A percentile compares a stretch with the other conserved stretches of the same genome.
These are phyloP conservation scores for Cercospora sp. DNA, from an alignment of 2,329 filamentous ascomycete species.

Conservation along the genomic window DNA sequence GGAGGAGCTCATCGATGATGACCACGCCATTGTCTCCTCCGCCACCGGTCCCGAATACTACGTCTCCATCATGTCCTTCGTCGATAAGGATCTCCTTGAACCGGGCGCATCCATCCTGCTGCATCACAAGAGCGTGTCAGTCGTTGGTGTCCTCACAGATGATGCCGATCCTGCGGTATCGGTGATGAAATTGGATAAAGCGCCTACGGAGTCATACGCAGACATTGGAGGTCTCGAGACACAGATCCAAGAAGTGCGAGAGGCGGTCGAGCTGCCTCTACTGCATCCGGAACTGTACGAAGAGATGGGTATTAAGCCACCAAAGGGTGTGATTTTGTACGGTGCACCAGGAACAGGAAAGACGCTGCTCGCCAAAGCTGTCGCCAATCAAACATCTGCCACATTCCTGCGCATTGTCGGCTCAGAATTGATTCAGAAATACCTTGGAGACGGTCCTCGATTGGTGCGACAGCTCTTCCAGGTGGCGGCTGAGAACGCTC, in stretches of 20 bases:
- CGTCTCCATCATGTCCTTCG: conserved; percentile 99
- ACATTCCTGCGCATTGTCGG: conserved; percentile 97
- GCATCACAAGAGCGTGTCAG: conserved; percentile 96
- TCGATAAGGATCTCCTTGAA: conserved; percentile 96
- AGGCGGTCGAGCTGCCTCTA: conserved; percentile 92
- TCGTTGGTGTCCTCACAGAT: conserved; percentile 94
- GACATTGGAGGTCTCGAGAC: conserved; percentile 95
- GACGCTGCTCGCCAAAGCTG: conserved; percentile 91
- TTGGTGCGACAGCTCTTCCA: conserved; percentile 95
- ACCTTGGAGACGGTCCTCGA: conserved; percentile 91
- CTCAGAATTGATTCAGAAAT: conserved; percentile 97
- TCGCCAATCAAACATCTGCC: conserved; percentile 97
- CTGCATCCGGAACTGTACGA: conserved; percentile 97
- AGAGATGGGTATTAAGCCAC: conserved; percentile 99
- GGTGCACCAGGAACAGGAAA: conserved; percentile 96
- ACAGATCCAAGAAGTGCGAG: conserved; percentile 96
- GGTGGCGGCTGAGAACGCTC: conserved; percentile 92
- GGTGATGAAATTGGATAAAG: conserved; percentile 99
- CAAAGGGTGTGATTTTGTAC: conserved; percentile 98
- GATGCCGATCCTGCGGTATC: conserved; percentile 93
- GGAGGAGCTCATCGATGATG: conserved; percentile 98
- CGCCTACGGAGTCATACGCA: conserved; percentile 95
- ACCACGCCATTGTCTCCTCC: conserved; percentile 97
- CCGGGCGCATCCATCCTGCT: conserved; percentile 92
- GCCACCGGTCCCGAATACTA: conserved; percentile 98